phyloP scores from a whole-genome alignment of 805 yeast genomes.

The Zygoascus tannicola region DNA sequence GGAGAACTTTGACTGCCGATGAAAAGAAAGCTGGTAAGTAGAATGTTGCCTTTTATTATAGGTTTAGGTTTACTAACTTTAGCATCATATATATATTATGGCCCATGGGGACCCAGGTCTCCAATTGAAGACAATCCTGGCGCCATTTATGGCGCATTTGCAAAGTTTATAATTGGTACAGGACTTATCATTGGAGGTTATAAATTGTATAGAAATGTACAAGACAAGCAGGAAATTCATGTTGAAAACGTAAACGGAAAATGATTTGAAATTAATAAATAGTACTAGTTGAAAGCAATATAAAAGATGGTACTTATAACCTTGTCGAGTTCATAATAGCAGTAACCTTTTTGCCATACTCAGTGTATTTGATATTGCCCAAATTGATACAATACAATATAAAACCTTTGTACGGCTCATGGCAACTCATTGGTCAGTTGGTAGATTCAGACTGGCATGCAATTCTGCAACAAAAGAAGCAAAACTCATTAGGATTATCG shows the following conservation, averaged over 20 bases:
- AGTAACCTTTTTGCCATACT: too few species aligned
- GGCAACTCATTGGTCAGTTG: too few species aligned
- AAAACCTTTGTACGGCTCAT: background rate
- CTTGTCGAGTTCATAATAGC: too few species aligned
- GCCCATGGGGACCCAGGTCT: constrained; percentile 31
- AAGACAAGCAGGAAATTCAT: background rate
- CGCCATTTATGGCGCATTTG: constrained; percentile 18
- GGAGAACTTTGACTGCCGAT: constrained; percentile 24
- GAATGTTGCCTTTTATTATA: background rate
- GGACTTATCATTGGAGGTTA: constrained; percentile 21
- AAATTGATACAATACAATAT: background rate
- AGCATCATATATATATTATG: constrained; percentile 26
- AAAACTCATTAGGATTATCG: background rate
- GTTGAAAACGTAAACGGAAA: too few species aligned
- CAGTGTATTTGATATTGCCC: too few species aligned
- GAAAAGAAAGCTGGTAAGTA: constrained; percentile 27
- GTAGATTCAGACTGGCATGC: constrained; percentile 36
- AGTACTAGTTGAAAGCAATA: too few species aligned
- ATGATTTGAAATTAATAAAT: too few species aligned
- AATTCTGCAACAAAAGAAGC: constrained; percentile 25
- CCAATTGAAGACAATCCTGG: constrained; percentile 14
- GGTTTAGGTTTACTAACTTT: background rate
- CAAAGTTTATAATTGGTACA: constrained; percentile 15
- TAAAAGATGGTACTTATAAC: too few species aligned
- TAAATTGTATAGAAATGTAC: constrained; percentile 9